Evolutionary conservation across 2,329 filamentous ascomycete genomes (phyloP).

Genomic region (Colletotrichum orchidophilum): DNA sequence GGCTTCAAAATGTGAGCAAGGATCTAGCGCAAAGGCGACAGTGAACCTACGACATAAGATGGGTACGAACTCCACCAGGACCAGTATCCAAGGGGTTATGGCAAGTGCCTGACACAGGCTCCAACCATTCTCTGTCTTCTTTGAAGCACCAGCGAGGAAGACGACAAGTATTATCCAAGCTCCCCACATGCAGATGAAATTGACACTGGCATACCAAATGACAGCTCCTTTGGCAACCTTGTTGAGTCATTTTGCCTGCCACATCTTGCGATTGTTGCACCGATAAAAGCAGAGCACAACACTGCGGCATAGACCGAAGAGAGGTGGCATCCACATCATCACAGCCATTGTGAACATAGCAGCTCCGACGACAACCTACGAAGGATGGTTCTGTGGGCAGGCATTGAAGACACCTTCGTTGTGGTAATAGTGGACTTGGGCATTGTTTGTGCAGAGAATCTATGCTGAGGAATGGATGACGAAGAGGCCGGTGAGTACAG

Average conservation of each 20-base stretch:
- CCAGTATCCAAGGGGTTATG: conserved; percentile 11
- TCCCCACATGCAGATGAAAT: conserved; percentile 30
- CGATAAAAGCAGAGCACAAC: conserved; percentile 29
- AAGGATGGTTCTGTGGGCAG: conserved; percentile 9
- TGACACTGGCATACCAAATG: conserved; percentile 9
- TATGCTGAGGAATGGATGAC: conserved; percentile 13
- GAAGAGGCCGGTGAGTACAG: conserved; percentile 1
- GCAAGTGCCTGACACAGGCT: conserved; percentile 20
- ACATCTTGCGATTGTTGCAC: conserved; percentile 26
- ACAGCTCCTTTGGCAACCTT: neutral
- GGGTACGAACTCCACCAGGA: conserved; percentile 4
- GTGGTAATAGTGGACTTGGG: conserved; percentile 4
- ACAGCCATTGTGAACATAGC: conserved; percentile 28
- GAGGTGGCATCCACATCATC: conserved; percentile 31
- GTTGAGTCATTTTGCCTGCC: conserved; percentile 17
- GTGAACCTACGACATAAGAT: conserved; percentile 12
- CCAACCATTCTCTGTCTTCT: conserved; percentile 1
- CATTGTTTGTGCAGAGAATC: conserved; percentile 16
- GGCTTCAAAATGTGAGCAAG: neutral
- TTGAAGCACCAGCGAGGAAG: conserved; percentile 2
- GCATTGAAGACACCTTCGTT: neutral
- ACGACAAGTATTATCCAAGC: conserved; percentile 5
- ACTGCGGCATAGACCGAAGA: conserved; percentile 26
- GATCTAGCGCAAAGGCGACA: too few species aligned
- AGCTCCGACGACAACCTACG: neutral